phyloP scores from a whole-genome alignment of 768 basidiomycete genomes.

The Termitomyces sp. region DNA sequence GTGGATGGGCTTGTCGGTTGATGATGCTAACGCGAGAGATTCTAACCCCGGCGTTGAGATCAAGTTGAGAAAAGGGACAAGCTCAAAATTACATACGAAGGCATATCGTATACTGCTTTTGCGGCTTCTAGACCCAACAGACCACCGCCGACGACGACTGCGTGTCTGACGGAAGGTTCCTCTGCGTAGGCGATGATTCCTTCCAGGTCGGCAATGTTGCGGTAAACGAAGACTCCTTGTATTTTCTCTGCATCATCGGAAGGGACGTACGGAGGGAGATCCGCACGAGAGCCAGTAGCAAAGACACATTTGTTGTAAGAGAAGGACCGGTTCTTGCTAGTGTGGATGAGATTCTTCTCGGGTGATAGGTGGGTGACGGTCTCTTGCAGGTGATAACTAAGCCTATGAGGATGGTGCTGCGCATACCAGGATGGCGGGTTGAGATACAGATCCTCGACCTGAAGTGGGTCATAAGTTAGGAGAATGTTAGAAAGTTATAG shows the following conservation, averaged over 20 bases:
- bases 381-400: slow-evolving; percentile 47
- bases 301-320: slow-evolving; percentile 60
- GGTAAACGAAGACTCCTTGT: slow-evolving; percentile 65
- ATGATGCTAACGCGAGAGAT: slow-evolving; percentile 6
- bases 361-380: slow-evolving; percentile 33
- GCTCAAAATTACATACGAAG: not conserved
- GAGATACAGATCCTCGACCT: slow-evolving; percentile 53
- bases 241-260: slow-evolving; percentile 29
- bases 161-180: slow-evolving; percentile 35
- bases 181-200: slow-evolving; percentile 56
- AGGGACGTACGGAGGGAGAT: slow-evolving; percentile 53
- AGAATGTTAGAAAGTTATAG: not conserved
- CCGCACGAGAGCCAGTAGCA: slow-evolving; percentile 64
- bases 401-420: slow-evolving; percentile 48
- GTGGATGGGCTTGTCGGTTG: slow-evolving; percentile 1
- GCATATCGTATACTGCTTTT: slow-evolving; percentile 25
- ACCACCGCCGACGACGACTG: slow-evolving; percentile 63
- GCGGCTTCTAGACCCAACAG: slow-evolving; percentile 71
- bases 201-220: slow-evolving; percentile 65
- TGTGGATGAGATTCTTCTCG: slow-evolving; percentile 35
- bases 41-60: not conserved
- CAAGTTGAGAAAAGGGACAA: not conserved
- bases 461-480: not conserved
- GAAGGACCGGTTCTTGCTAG: slow-evolving; percentile 36
- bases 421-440: slow-evolving; percentile 55